Conservation (phyloP, 139 green algal genomes). For the Desmodesmus armatus region DNA sequence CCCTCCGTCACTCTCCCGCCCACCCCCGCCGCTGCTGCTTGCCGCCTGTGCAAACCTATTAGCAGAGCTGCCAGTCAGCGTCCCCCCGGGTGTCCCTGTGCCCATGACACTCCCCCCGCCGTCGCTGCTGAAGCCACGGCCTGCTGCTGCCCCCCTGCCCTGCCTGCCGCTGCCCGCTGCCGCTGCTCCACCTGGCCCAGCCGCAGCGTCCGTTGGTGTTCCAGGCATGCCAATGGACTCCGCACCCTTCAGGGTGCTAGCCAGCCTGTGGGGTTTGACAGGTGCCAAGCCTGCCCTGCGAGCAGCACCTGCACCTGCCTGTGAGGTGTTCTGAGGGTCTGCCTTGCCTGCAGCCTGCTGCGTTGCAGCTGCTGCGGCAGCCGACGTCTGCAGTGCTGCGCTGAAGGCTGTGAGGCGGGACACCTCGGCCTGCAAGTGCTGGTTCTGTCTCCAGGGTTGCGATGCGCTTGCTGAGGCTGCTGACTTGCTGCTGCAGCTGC, state of each 20-base stretch:
- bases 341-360: neutral
- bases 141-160: neutral
- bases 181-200: neutral
- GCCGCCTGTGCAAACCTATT: neutral
- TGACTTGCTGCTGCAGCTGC: conserved; percentile 24
- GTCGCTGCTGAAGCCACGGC: neutral
- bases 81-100: too few species aligned
- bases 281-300: neutral
- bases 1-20: neutral
- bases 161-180: neutral
- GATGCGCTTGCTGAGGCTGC: conserved; percentile 31
- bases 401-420: conserved; percentile 6
- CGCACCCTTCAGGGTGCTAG: too few species aligned
- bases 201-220: neutral
- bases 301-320: neutral
- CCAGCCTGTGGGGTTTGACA: neutral
- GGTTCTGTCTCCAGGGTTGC: conserved; percentile 19
- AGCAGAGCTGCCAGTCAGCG: neutral
- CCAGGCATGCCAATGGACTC: neutral
- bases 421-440: conserved; percentile 38
- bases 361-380: neutral
- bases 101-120: too few species aligned
- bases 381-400: neutral
- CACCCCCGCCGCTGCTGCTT: neutral
- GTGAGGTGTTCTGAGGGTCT: too few species aligned